Conservation (phyloP, 371 early-diverging fungal species). For the Rhizopus arrhizus region DNA sequence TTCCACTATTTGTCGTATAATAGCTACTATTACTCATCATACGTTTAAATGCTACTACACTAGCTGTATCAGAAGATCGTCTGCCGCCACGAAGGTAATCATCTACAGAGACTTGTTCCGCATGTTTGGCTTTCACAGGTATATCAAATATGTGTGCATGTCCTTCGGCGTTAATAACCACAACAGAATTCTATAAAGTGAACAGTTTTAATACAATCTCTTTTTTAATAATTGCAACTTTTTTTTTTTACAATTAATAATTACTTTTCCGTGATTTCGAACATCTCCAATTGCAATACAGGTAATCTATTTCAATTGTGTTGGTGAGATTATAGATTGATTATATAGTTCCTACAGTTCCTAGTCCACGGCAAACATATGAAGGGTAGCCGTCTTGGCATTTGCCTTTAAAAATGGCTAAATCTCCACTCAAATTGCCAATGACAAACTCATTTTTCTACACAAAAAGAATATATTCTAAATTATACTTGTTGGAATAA, state of each 20-base stretch:
- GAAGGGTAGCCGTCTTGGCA: slow-evolving; percentile 56
- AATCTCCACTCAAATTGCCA: slow-evolving; percentile 76
- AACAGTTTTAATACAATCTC: too few species aligned
- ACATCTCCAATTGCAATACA: slow-evolving; percentile 70
- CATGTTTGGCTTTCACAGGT: slow-evolving; percentile 22
- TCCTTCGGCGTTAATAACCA: slow-evolving; percentile 70
- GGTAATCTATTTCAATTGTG: slow-evolving; percentile 54
- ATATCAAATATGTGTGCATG: slow-evolving; percentile 70
- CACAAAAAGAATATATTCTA: neutral
- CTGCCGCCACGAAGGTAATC: slow-evolving; percentile 45
- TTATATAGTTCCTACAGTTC: slow-evolving; percentile 52
- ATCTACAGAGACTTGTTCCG: slow-evolving; percentile 39
- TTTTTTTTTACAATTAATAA: neutral
- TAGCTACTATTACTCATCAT: slow-evolving; percentile 28
- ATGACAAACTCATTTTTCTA: slow-evolving; percentile 85
- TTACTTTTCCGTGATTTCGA: slow-evolving; percentile 59
- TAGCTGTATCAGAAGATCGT: slow-evolving; percentile 47
- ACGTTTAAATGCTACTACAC: slow-evolving; percentile 41
- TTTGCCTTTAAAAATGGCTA: slow-evolving; percentile 80
- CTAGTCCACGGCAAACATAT: slow-evolving; percentile 60
- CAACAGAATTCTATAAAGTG: slow-evolving; percentile 56
- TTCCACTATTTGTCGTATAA: neutral
- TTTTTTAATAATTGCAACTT: neutral
- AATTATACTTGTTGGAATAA: too few species aligned
- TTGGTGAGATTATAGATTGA: neutral